These are phyloP conservation scores for Calonectria pteridis DNA, from an alignment of 2,329 filamentous ascomycete genomes.

Conservation along the genomic window DNA sequence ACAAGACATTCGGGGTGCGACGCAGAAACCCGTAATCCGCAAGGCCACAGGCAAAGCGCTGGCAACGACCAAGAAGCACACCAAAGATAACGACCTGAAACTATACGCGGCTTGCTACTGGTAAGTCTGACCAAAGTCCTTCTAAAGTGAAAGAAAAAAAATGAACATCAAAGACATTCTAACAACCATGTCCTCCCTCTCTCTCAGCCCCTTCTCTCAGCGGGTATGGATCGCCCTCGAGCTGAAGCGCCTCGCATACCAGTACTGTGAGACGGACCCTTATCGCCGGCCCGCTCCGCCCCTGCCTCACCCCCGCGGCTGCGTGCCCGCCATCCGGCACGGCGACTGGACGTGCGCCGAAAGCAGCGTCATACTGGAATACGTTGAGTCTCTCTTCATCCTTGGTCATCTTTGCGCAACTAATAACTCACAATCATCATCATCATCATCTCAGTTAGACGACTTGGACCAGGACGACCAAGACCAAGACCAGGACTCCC, in stretches of 20 bases:
- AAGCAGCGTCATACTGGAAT: conserved; percentile 87
- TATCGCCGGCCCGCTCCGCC: conserved; percentile 74
- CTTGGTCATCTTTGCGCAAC: too few relatives aligned
- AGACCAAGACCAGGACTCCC: conserved; percentile 75
- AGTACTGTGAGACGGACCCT: conserved; percentile 88
- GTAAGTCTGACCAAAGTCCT: conserved; percentile 54
- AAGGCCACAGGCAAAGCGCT: conserved; percentile 79
- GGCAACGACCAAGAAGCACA: conserved; percentile 76
- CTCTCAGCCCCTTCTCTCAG: conserved; percentile 81
- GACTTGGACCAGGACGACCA: background rate
- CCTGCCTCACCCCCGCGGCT: conserved; percentile 74
- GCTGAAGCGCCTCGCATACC: conserved; percentile 81
- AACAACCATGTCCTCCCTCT: background rate
- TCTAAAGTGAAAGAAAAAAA: background rate
- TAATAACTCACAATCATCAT: too few relatives aligned
- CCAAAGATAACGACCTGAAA: conserved; percentile 78
- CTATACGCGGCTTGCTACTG: conserved; percentile 88
- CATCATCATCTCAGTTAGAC: background rate
- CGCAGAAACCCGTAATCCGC: conserved; percentile 76
- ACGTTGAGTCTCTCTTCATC: conserved; percentile 69
- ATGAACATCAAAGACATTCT: conserved; percentile 1
- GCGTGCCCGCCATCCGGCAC: conserved; percentile 82
- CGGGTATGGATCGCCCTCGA: conserved; percentile 92
- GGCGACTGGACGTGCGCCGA: conserved; percentile 87
- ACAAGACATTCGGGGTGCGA: background rate